phyloP scores from a whole-genome alignment of 495 filamentous ascomycete genomes.

The Tuber microsphaerosporum region DNA sequence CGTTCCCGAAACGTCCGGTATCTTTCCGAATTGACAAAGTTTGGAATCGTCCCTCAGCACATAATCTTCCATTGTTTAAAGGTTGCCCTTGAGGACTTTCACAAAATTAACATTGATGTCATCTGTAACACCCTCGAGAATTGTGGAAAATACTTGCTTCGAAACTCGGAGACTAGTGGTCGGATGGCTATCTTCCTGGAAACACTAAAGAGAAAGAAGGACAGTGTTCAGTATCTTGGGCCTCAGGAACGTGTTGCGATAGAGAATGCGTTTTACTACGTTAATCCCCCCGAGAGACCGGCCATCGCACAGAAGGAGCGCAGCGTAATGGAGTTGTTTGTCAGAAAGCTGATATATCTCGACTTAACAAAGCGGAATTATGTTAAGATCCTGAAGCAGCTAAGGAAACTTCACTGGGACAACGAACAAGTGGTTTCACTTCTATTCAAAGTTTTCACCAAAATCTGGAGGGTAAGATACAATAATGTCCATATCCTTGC shows the following conservation, averaged over 20 bases:
- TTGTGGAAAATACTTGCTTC: constrained; percentile 87
- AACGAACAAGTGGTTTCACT: constrained; percentile 70
- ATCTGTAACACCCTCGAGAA: constrained; percentile 96
- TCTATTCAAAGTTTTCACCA: constrained; percentile 85
- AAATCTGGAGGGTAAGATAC: constrained; percentile 94
- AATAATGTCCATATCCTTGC: constrained; percentile 93
- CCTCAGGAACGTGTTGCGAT: constrained; percentile 97
- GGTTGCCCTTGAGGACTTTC: constrained; percentile 95
- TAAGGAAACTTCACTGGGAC: constrained; percentile 96
- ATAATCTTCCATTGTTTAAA: constrained; percentile 98
- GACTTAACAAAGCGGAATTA: constrained; percentile 93
- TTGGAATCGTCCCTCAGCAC: constrained; percentile 95
- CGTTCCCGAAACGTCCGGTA: constrained; percentile 93
- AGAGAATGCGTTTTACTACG: constrained; percentile 97
- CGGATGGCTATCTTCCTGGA: constrained; percentile 91
- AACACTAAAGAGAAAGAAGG: constrained; percentile 91
- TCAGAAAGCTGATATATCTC: constrained; percentile 81
- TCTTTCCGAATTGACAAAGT: constrained; percentile 94
- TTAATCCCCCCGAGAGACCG: constrained; percentile 86
- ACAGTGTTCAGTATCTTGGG: constrained; percentile 76
- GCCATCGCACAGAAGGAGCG: constrained; percentile 95
- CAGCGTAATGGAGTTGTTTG: constrained; percentile 83
- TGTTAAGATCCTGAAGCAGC: constrained; percentile 82
- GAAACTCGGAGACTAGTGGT: constrained; percentile 87
- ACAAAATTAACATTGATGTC: constrained; percentile 96